These are phyloP conservation scores for Conoideocrella luteorostrata DNA, from an alignment of 2,329 filamentous ascomycete species.

Conservation along the genomic window DNA sequence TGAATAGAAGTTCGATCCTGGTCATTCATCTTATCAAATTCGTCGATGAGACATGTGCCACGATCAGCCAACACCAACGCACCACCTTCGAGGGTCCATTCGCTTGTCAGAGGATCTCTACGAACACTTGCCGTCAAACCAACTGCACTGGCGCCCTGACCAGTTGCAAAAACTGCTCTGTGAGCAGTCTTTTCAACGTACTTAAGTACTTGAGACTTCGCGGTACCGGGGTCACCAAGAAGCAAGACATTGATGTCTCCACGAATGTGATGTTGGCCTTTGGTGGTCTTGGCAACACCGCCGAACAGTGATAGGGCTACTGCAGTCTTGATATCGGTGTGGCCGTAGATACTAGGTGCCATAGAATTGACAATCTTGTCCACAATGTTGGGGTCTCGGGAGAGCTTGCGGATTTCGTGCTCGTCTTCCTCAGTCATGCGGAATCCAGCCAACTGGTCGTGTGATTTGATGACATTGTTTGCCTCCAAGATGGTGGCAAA, in stretches of 20 bases:
- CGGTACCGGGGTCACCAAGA: slow-evolving; percentile 93
- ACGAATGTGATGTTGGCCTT: slow-evolving; percentile 82
- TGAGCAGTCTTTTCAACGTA: slow-evolving; percentile 98
- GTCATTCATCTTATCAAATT: slow-evolving; percentile 99
- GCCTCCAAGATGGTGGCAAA: slow-evolving; percentile 97
- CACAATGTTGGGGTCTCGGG: slow-evolving; percentile 82
- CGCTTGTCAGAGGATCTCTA: slow-evolving; percentile 87
- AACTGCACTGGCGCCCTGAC: slow-evolving; percentile 93
- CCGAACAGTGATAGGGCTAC: slow-evolving; percentile 91
- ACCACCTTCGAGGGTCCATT: slow-evolving; percentile 96
- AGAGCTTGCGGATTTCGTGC: slow-evolving; percentile 78
- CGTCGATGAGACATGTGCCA: slow-evolving; percentile 92
- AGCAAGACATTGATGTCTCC: slow-evolving; percentile 97
- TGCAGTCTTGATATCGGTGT: slow-evolving; percentile 94
- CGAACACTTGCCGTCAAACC: slow-evolving; percentile 96
- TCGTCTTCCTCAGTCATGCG: slow-evolving; percentile 93
- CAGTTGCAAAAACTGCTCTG: slow-evolving; percentile 92
- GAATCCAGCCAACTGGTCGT: slow-evolving; percentile 96
- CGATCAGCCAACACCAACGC: slow-evolving; percentile 91
- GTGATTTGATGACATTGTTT: slow-evolving; percentile 93
- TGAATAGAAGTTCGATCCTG: slow-evolving; percentile 97
- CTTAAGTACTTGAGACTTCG: slow-evolving; percentile 95
- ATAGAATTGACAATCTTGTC: slow-evolving; percentile 92
- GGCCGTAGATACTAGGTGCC: slow-evolving; percentile 94
- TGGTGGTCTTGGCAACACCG: slow-evolving; percentile 85